Conservation (phyloP, 2,329 filamentous ascomycete genomes). For the Aureobasidium sp. region DNA sequence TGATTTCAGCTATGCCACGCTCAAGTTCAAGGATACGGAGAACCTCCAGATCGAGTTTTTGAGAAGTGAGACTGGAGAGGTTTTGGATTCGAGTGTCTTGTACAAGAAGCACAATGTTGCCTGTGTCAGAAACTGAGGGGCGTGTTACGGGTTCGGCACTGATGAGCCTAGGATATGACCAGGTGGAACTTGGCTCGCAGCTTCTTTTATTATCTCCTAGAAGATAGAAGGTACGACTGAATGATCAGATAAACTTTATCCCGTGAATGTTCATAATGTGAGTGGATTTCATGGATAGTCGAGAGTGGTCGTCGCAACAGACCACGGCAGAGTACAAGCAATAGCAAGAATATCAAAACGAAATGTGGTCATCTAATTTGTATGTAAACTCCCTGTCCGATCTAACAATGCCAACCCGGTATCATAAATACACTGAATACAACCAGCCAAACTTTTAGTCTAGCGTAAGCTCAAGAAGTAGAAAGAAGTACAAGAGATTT, state of each 20-base stretch:
- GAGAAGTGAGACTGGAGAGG: conserved; percentile 36
- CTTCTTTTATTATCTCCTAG: too few species aligned
- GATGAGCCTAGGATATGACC: background rate
- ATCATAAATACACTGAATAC: background rate
- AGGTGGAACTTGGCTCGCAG: too few species aligned
- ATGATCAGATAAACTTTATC: background rate
- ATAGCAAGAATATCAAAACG: background rate
- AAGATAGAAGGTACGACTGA: background rate
- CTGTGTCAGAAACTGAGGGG: background rate
- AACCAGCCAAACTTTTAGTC: conserved; percentile 3
- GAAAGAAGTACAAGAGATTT: background rate
- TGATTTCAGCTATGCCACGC: conserved; percentile 46
- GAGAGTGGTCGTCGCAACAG: too few species aligned
- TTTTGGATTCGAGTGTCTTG: conserved; percentile 21
- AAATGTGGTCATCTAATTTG: background rate
- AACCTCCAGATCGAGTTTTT: conserved; percentile 47
- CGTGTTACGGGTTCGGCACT: background rate
- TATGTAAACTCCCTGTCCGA: background rate
- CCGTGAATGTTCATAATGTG: background rate
- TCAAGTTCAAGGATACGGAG: conserved; percentile 41
- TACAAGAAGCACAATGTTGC: conserved; percentile 20
- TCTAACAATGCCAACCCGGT: background rate
- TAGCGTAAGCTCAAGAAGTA: background rate
- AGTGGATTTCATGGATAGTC: background rate
- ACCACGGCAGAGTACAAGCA: too few species aligned